Conservation (phyloP, 805 yeast genomes). For the Myxozyma kluyveri region DNA sequence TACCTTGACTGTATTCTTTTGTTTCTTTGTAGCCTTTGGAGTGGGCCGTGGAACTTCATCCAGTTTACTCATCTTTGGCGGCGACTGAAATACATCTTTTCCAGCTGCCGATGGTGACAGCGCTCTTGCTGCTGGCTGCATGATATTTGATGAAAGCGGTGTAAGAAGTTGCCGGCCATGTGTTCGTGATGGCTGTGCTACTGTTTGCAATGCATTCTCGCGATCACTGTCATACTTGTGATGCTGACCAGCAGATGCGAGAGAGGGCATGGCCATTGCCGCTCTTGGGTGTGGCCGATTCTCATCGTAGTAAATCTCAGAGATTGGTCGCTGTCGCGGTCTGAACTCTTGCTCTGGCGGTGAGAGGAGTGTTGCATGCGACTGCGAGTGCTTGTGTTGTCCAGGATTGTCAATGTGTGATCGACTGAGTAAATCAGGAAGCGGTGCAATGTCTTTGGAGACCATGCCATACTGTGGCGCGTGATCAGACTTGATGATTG, state of each 20-base stretch:
- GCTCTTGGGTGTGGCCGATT: background rate
- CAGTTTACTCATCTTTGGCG: conserved; percentile 30
- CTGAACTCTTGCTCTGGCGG: background rate
- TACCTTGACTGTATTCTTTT: conserved; percentile 41
- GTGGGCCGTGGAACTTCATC: conserved; percentile 27
- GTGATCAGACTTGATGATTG: too few relatives aligned
- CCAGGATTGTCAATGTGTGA: too few relatives aligned
- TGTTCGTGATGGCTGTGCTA: background rate
- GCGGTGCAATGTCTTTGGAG: too few relatives aligned
- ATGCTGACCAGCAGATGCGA: conserved; percentile 7
- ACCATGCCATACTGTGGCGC: too few relatives aligned
- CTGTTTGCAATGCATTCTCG: background rate
- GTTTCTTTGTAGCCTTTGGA: conserved; percentile 24
- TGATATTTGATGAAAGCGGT: conserved; percentile 28
- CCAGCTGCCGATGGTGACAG: conserved; percentile 23
- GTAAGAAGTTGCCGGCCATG: conserved; percentile 28
- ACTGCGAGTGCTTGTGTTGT: background rate
- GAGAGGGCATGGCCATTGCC: too few relatives aligned
- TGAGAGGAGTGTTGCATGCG: background rate
- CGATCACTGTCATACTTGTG: conserved; percentile 11
- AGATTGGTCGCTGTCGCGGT: background rate
- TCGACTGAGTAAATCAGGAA: too few relatives aligned
- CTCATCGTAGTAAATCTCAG: background rate
- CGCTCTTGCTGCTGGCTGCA: conserved; percentile 25
- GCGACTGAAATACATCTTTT: conserved; percentile 15